These are phyloP conservation scores for Eimeria necatrix DNA, from an alignment of 169 alveolate genomes.

Conservation along the genomic window DNA sequence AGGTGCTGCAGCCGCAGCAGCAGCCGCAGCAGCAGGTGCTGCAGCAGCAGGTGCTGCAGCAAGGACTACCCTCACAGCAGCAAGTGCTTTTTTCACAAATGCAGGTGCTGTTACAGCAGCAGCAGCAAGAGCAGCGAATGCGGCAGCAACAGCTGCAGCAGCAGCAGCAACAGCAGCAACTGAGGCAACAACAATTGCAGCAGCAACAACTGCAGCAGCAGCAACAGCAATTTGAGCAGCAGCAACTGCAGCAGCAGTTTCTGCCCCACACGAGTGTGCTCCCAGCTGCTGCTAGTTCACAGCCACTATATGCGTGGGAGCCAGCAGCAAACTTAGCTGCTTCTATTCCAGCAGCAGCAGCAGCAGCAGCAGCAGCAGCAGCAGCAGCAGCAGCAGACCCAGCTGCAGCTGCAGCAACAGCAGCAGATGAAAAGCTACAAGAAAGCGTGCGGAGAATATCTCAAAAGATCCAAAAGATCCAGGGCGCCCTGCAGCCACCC, in stretches of 20 bases:
- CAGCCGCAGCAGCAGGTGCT: slow-evolving; percentile 2
- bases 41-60: slow-evolving; percentile 21
- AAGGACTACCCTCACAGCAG: background rate
- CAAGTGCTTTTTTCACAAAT: background rate
- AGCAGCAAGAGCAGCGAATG: background rate
- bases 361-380: slow-evolving; percentile 7
- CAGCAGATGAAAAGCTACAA: slow-evolving; percentile 50
- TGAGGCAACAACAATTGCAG: slow-evolving; percentile 1
- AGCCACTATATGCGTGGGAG: background rate
- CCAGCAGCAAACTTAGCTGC: background rate
- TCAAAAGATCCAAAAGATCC: background rate
- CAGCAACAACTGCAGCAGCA: slow-evolving; percentile 1
- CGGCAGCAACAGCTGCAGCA: background rate
- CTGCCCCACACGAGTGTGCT: background rate
- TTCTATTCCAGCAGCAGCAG: background rate
- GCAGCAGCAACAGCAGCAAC: slow-evolving; percentile 34
- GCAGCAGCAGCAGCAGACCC: slow-evolving; percentile 16
- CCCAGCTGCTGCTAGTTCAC: no score
- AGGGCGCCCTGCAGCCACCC: slow-evolving; percentile 34
- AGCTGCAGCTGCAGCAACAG: slow-evolving; percentile 3
- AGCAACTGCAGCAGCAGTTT: background rate
- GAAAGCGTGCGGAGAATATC: slow-evolving; percentile 36
- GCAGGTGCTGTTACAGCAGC: background rate
- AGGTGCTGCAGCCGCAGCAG: slow-evolving; percentile 24
- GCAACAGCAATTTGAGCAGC: background rate